Evolutionary conservation across 1,284 basidiomycete genomes (phyloP), one percentile per base, ranked within the genome.

Genomic region (Apiotrichum siamense): DNA sequence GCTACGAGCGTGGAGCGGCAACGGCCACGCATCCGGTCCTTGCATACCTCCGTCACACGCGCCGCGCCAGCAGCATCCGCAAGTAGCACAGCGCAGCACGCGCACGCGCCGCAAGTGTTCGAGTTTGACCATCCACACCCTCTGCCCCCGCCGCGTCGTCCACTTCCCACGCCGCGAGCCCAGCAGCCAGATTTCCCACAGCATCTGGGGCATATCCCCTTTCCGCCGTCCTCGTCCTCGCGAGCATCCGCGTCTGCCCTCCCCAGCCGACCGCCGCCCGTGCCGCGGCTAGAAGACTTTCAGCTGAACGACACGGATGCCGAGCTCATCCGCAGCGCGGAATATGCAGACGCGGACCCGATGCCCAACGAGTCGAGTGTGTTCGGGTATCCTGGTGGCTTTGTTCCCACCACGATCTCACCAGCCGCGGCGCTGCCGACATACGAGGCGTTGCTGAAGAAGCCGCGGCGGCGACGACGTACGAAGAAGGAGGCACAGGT

Each of bases 371-470:
- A 9, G 38, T 23, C 24, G 6, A 25, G 21, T 18, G 20, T 18
- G 18, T 37, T 37, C n/a, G 35, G 35, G 5, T 15, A 6, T 17
- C 32, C 32, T n/a, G n/a, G n/a, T n/a, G n/a, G n/a, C n/a, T n/a
- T n/a, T 31, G 11, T 31, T 31, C 29, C 29, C 29, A 31, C 7
- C 33, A 40, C 12, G 5, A 11, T 25, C 24, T 13, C 36, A 2
- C 20, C 17, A 18, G 24, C 26, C 21, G 24, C 38, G 10, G 24
- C 23, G 18, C 26, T 41, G 12, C 46, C 38, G 18, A 45, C 46
- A 1, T 57, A 49, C 39, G 55, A 57, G 35, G 43, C 31, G 21
- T 35, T 35, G 2, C 20, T 52, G 31, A 51, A 47, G 43, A 49
- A 39, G 23, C 47, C 49, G 13, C 45, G 49, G 7, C 51, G 55